phyloP scores from a whole-genome alignment of 495 filamentous ascomycete genomes.

The Daldinia concentrica region DNA sequence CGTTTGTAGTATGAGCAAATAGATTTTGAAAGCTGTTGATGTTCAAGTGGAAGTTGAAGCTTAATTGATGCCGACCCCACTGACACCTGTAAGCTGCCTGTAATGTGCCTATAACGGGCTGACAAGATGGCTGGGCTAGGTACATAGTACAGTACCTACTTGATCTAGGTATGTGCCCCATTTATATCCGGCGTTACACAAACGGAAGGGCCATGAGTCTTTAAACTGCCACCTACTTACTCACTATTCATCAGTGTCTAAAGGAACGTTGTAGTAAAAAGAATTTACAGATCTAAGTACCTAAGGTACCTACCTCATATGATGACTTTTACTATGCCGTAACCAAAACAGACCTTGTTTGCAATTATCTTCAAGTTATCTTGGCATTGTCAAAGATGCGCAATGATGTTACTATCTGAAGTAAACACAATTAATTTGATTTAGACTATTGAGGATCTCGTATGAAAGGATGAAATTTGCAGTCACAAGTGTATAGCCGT shows the following conservation, averaged over 20 bases:
- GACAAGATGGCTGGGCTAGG: constrained; percentile 1
- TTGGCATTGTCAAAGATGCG: no score
- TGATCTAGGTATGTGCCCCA: not conserved
- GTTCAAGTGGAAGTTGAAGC: not conserved
- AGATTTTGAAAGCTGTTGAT: not conserved
- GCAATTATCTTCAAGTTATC: no score
- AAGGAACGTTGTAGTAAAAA: no score
- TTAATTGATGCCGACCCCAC: not conserved
- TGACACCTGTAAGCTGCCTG: not conserved
- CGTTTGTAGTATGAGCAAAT: not conserved
- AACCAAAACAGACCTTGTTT: no score
- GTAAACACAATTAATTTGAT: no score
- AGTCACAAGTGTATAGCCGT: not conserved
- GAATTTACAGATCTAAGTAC: no score
- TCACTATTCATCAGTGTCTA: not conserved
- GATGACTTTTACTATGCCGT: no score
- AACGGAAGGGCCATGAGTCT: not conserved
- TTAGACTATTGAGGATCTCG: not conserved
- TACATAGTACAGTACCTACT: not conserved
- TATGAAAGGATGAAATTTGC: not conserved
- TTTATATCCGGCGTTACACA: not conserved
- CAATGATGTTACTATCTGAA: no score
- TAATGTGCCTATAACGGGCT: no score
- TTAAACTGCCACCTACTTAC: not conserved
- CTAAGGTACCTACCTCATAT: no score